These are phyloP conservation scores for Metschnikowia aberdeeniae DNA, from an alignment of 805 yeast species.

Conservation along the genomic window DNA sequence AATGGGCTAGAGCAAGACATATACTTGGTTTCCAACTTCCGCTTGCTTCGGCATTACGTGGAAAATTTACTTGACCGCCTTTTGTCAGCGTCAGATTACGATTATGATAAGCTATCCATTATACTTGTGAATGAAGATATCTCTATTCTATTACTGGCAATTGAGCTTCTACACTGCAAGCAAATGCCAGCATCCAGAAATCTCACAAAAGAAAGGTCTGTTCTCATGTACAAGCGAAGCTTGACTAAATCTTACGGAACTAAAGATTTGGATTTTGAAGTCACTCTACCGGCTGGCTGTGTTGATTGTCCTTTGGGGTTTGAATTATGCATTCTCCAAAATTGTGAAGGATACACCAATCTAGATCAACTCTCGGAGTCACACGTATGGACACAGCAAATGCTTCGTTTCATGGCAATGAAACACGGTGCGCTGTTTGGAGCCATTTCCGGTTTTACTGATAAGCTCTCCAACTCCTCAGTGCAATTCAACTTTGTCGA, in stretches of 20 bases:
- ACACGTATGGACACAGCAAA: slow-evolving; percentile 31
- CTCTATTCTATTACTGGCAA: slow-evolving; percentile 8
- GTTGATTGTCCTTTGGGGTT: slow-evolving; percentile 23
- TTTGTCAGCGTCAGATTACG: neutral
- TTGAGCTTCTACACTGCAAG: slow-evolving; percentile 1
- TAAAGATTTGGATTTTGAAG: slow-evolving; percentile 3
- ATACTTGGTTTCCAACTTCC: slow-evolving; percentile 9
- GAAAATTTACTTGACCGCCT: slow-evolving; percentile 2
- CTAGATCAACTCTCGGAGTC: slow-evolving; percentile 18
- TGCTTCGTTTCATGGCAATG: slow-evolving; percentile 29
- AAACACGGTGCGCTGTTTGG: slow-evolving; percentile 28
- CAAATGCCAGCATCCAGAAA: neutral
- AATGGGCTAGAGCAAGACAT: slow-evolving; percentile 11
- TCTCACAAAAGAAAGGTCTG: neutral
- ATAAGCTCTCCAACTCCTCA: slow-evolving; percentile 14
- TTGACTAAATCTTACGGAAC: slow-evolving; percentile 5
- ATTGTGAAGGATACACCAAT: slow-evolving; percentile 11
- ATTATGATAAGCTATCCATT: slow-evolving; percentile 5
- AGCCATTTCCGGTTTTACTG: slow-evolving; percentile 15
- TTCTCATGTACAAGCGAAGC: slow-evolving; percentile 5
- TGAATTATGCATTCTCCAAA: slow-evolving; percentile 18
- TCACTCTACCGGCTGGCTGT: slow-evolving; percentile 19
- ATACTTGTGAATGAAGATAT: slow-evolving; percentile 11
- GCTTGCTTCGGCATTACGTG: slow-evolving; percentile 8
- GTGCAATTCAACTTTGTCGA: slow-evolving; percentile 6